Evolutionary conservation across 306 rosid species (phyloP), one percentile per base, ranked within the genome.

Genomic region (Lotus japonicus): DNA sequence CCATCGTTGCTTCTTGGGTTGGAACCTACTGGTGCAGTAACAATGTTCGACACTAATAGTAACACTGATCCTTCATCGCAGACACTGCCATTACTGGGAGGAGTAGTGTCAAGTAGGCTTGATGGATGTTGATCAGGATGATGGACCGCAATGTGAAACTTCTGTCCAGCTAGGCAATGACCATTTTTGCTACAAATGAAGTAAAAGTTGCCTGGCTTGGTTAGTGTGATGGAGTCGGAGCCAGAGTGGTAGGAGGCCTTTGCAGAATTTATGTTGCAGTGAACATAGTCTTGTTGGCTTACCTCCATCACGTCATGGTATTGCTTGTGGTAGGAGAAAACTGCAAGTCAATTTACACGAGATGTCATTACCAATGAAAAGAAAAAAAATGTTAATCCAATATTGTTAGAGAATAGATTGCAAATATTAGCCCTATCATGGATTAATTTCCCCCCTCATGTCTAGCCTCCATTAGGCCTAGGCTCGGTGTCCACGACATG

Each of bases 121-220:
- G 36, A 56, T 56, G 44, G 28, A 43, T 28, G 33, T 57, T 4
- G 9, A n/a, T n/a, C n/a, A 8, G 3, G 31, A 19, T 7, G 38
- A 33, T 58, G 60, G 26, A 74, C 83, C 28, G 70, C 59, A 38
- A 84, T 48, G 60, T 84, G 71, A 28, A 84, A 59, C 35, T 71
- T 84, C 18, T 74, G 79, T 2, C 81, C 77, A 6, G 38, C 33
- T 1, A 5, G 7, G 38, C 85, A 84, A 42, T 74, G 81, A 4
- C 33, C 74, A 0, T 33, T 57, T 51, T 51, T 45, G 51, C 83
- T 76, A 33, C 79, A 77, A 44, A 80, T 61, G 79, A 60, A 77
- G 65, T 64, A 83, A 54, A 48, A 64, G 68, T 64, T 53, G 14
- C 77, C 80, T 15, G 68, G 46, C 1, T 42, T 61, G 17, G 56